Conservation (phyloP, 1,139 yeast genomes). For the Debaryomyces nepalensis region DNA sequence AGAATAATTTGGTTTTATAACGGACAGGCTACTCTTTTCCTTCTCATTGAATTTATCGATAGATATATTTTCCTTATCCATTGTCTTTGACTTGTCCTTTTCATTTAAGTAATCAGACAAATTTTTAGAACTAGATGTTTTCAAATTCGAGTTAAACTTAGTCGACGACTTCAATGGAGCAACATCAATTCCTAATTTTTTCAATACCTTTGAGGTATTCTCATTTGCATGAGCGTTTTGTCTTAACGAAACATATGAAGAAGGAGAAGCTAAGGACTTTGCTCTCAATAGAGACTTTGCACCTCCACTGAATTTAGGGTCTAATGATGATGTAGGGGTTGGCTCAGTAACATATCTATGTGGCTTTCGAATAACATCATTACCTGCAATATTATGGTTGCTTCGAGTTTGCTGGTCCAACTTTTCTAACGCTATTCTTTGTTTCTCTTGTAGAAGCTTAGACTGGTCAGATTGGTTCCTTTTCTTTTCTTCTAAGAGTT, state of each 20-base stretch:
- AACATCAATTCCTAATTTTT: slow-evolving; percentile 49
- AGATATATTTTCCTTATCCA: slow-evolving; percentile 27
- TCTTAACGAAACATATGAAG: slow-evolving; percentile 28
- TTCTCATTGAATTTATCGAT: slow-evolving; percentile 23
- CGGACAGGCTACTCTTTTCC: slow-evolving; percentile 16
- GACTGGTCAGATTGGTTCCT: slow-evolving; percentile 29
- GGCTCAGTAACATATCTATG: slow-evolving; percentile 30
- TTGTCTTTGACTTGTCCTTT: slow-evolving; percentile 14
- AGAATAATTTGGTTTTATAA: slow-evolving; percentile 14
- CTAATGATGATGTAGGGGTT: slow-evolving; percentile 34
- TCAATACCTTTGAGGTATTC: slow-evolving; percentile 46
- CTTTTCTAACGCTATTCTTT: slow-evolving; percentile 36
- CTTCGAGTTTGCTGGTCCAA: slow-evolving; percentile 28
- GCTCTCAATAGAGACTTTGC: slow-evolving; percentile 39
- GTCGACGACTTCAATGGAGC: slow-evolving; percentile 21
- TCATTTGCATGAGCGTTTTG: slow-evolving; percentile 26
- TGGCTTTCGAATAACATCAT: slow-evolving; percentile 11
- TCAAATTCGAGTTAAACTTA: slow-evolving; percentile 31
- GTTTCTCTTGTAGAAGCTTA: slow-evolving; percentile 30
- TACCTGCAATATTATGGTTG: slow-evolving; percentile 10
- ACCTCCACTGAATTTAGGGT: slow-evolving; percentile 37
- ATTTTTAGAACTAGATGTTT: slow-evolving; percentile 52
- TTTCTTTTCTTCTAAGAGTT: slow-evolving; percentile 14
- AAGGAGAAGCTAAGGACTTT: slow-evolving; percentile 39
- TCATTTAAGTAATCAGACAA: slow-evolving; percentile 37